A percentile compares a stretch with the other conserved stretches of the same genome.
phyloP scores from a whole-genome alignment of 2,329 filamentous ascomycete species.

The Cercospora zeina region DNA sequence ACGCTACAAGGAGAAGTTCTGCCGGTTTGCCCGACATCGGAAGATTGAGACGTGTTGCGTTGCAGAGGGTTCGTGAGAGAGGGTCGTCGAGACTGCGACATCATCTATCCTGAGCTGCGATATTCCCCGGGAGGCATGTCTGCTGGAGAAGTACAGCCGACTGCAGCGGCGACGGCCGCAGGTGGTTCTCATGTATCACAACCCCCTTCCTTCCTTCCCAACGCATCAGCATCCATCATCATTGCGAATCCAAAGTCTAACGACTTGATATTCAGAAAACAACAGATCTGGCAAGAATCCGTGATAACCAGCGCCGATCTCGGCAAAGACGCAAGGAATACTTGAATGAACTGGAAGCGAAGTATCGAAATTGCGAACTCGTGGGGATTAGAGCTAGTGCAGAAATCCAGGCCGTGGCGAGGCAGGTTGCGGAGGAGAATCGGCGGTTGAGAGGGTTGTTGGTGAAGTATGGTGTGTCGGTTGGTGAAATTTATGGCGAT shows the following conservation, averaged over 20 bases:
- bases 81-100: too few relatives aligned
- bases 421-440: conserved; percentile 70
- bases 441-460: conserved; percentile 62
- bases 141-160: background rate
- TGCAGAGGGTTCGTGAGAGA: too few relatives aligned
- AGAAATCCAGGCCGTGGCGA: conserved; percentile 71
- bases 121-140: background rate
- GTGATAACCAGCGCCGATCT: conserved; percentile 76
- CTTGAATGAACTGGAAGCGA: conserved; percentile 66
- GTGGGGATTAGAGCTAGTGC: conserved; percentile 66
- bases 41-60: too few relatives aligned
- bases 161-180: background rate
- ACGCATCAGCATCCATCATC: background rate
- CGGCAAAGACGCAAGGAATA: conserved; percentile 73
- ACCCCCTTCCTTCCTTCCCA: too few relatives aligned
- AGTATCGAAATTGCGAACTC: conserved; percentile 63
- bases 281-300: conserved; percentile 58
- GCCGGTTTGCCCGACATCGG: too few relatives aligned
- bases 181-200: background rate
- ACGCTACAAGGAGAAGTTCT: too few relatives aligned
- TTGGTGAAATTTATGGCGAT: conserved; percentile 51
- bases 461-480: conserved; percentile 57
- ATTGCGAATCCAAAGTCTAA: background rate
- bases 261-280: conserved; percentile 9
- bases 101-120: too few relatives aligned